phyloP scores from a whole-genome alignment of 2,329 filamentous ascomycete species.

The Trichoderma cornu-damae region DNA sequence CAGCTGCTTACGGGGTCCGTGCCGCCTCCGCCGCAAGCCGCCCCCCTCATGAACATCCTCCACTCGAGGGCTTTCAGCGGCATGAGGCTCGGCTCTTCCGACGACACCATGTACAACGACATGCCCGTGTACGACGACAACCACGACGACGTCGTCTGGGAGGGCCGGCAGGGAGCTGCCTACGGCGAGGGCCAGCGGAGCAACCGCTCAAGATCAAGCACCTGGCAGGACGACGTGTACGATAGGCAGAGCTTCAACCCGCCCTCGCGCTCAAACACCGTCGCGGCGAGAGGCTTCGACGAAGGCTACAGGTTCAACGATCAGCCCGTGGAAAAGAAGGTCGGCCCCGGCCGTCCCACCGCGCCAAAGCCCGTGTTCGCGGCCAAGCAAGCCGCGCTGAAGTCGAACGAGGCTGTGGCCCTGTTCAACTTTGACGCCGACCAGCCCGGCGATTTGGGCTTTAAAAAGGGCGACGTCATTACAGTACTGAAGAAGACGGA shows the following conservation, averaged over 20 bases:
- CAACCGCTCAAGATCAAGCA: slow-evolving; percentile 49
- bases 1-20: slow-evolving; percentile 78
- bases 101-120: slow-evolving; percentile 85
- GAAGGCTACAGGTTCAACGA: slow-evolving; percentile 54
- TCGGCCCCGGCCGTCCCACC: slow-evolving; percentile 69
- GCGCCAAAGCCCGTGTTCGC: slow-evolving; percentile 85
- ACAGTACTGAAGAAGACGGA: slow-evolving; percentile 93
- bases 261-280: slow-evolving; percentile 48
- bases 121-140: slow-evolving; percentile 79
- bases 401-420: slow-evolving; percentile 79
- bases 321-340: slow-evolving; percentile 36
- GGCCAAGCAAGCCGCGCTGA: slow-evolving; percentile 50
- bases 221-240: slow-evolving; percentile 73
- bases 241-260: slow-evolving; percentile 50
- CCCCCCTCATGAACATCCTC: slow-evolving; percentile 76
- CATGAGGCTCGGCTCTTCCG: slow-evolving; percentile 40
- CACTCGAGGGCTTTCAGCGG: slow-evolving; percentile 82
- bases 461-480: slow-evolving; percentile 96
- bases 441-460: slow-evolving; percentile 84
- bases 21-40: slow-evolving; percentile 72
- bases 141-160: slow-evolving; percentile 80
- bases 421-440: slow-evolving; percentile 93
- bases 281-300: slow-evolving; percentile 38
- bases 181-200: slow-evolving; percentile 58
- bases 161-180: slow-evolving; percentile 64